A percentile compares a stretch with the other conserved stretches of the same genome.
Evolutionary conservation across 2,329 filamentous ascomycete genomes (phyloP).

Genomic region (Sphaerulina musiva): DNA sequence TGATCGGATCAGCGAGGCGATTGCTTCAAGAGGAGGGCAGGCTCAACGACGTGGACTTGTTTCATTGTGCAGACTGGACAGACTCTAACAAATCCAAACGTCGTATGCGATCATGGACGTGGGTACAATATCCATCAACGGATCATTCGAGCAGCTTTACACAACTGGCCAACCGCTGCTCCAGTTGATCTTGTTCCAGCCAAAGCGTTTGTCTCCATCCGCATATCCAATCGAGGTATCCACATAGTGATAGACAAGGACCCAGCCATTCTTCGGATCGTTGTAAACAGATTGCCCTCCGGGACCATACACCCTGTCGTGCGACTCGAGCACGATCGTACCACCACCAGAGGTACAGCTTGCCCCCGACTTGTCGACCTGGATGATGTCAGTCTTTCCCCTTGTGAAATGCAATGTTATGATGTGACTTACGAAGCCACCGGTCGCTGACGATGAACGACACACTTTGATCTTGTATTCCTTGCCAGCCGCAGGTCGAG

Average conservation of each 20-base stretch:
- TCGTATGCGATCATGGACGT: too few species aligned
- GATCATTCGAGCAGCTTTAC: not conserved
- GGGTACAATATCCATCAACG: too few species aligned
- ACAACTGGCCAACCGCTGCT: slow-evolving; percentile 45
- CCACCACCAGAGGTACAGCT: slow-evolving; percentile 54
- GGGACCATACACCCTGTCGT: slow-evolving; percentile 57
- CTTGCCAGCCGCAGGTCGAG: slow-evolving; percentile 47
- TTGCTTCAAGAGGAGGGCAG: too few species aligned
- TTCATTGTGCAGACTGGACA: too few species aligned
- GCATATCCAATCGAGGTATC: slow-evolving; percentile 42
- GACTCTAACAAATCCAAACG: too few species aligned
- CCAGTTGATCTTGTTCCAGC: slow-evolving; percentile 48
- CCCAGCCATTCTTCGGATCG: slow-evolving; percentile 45
- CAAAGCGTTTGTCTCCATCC: slow-evolving; percentile 44
- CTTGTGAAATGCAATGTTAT: not conserved
- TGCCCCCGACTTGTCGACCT: slow-evolving; percentile 48
- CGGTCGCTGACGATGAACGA: slow-evolving; percentile 47
- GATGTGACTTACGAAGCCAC: slow-evolving; percentile 43
- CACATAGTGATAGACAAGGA: slow-evolving; percentile 59
- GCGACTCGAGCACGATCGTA: slow-evolving; percentile 54
- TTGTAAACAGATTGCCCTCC: slow-evolving; percentile 57
- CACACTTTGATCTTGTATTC: slow-evolving; percentile 64
- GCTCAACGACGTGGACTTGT: too few species aligned
- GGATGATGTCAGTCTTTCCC: not conserved
- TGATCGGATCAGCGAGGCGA: too few species aligned